Evolutionary conservation across 805 yeast genomes (phyloP).

Genomic region (Wickerhamomyces queroliae): DNA sequence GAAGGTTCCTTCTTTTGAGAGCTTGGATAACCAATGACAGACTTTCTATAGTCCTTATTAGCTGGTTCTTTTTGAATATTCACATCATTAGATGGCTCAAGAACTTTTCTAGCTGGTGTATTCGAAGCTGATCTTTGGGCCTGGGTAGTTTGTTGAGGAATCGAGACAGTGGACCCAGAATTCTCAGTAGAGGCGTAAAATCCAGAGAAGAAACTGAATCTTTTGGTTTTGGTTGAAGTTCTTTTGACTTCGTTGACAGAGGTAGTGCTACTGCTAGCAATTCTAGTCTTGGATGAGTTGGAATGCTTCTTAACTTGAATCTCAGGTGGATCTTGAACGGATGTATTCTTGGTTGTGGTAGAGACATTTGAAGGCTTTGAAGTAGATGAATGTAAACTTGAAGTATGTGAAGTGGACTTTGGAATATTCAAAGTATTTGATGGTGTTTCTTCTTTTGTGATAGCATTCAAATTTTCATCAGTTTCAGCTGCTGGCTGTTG

Average conservation of each 20-base stretch:
- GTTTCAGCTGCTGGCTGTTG: neutral
- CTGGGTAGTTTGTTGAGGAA: constrained; percentile 1
- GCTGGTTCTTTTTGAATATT: constrained; percentile 10
- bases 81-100: constrained; percentile 20
- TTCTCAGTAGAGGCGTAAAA: neutral
- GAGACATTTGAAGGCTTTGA: neutral
- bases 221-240: neutral
- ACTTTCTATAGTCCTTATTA: constrained; percentile 7
- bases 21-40: constrained; percentile 17
- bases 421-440: neutral
- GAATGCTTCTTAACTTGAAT: neutral
- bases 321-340: neutral
- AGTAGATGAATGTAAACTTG: neutral
- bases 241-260: neutral
- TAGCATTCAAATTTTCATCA: neutral
- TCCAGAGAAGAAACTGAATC: neutral
- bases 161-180: constrained; percentile 2
- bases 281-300: neutral
- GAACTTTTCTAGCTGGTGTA: constrained; percentile 12
- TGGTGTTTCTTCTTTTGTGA: neutral
- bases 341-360: neutral
- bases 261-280: neutral
- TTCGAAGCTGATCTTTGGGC: constrained; percentile 3
- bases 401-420: neutral
- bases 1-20: constrained; percentile 49